A percentile compares a stretch with the other conserved stretches of the same genome.
Conservation (phyloP, 2,329 filamentous ascomycete genomes). For the Dendrostoma leiphaemia region DNA sequence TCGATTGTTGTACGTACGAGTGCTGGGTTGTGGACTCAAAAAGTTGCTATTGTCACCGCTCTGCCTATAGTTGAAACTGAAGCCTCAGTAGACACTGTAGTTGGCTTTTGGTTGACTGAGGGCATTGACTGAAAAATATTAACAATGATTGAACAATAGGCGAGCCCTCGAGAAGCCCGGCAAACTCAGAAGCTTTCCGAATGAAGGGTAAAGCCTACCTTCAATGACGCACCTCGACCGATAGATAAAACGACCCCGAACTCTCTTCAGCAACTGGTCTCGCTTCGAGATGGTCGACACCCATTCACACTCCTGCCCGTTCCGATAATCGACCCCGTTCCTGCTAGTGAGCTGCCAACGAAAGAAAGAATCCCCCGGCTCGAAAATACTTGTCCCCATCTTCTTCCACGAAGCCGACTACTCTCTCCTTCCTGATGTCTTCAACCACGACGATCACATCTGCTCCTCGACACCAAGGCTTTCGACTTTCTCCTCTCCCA, state of each 20-base stretch:
- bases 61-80: conserved; percentile 6
- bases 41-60: not conserved
- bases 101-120: conserved; percentile 6
- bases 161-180: not conserved
- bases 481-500: conserved; percentile 12
- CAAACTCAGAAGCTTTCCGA: not conserved
- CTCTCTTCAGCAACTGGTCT: not conserved
- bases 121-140: conserved; percentile 16
- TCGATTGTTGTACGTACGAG: not conserved
- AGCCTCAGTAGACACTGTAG: not conserved
- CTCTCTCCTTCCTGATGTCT: conserved; percentile 11
- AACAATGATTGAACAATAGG: conserved; percentile 17
- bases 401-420: not conserved
- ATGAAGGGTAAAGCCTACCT: not conserved
- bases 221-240: conserved; percentile 6
- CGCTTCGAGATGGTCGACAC: conserved; percentile 1
- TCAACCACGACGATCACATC: conserved; percentile 11
- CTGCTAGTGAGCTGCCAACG: not conserved
- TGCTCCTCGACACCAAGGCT: conserved; percentile 11
- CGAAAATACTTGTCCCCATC: not conserved
- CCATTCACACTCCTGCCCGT: not conserved
- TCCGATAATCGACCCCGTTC: not conserved
- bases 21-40: not conserved
- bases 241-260: conserved; percentile 7
- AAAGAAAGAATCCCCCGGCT: not conserved